Evolutionary conservation across 2,329 filamentous ascomycete species (phyloP).

Genomic region (Colletotrichum sp.): DNA sequence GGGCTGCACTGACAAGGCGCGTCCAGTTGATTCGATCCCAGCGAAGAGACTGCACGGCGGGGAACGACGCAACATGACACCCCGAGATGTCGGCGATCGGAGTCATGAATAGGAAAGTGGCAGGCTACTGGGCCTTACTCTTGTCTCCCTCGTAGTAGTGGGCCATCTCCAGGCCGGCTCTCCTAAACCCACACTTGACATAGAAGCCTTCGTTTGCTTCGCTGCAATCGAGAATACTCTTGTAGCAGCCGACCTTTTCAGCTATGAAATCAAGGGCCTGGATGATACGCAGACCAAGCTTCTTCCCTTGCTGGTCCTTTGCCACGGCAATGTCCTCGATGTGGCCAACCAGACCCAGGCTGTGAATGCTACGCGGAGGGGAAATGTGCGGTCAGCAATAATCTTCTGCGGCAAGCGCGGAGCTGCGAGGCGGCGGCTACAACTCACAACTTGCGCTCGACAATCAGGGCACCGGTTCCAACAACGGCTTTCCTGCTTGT

Average conservation of each 20-base stretch:
- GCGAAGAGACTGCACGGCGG: not conserved
- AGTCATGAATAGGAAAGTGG: not conserved
- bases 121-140: constrained; percentile 42
- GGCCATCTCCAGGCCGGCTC: constrained; percentile 94
- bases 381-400: constrained; percentile 22
- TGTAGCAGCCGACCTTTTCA: constrained; percentile 91
- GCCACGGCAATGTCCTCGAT: constrained; percentile 98
- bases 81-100: not conserved
- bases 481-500: constrained; percentile 69
- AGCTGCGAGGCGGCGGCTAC: not conserved
- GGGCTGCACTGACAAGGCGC: not conserved
- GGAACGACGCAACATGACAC: not conserved
- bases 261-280: constrained; percentile 91
- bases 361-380: constrained; percentile 67
- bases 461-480: constrained; percentile 87
- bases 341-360: constrained; percentile 84
- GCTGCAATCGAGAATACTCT: constrained; percentile 95
- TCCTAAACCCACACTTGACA: constrained; percentile 93
- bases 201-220: constrained; percentile 98
- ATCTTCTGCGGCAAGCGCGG: not conserved
- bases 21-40: not conserved
- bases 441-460: constrained; percentile 90
- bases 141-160: constrained; percentile 80
- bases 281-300: constrained; percentile 89
- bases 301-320: constrained; percentile 97